These are phyloP conservation scores for Boletus reticulatus DNA, from an alignment of 768 basidiomycete genomes.

Conservation along the genomic window DNA sequence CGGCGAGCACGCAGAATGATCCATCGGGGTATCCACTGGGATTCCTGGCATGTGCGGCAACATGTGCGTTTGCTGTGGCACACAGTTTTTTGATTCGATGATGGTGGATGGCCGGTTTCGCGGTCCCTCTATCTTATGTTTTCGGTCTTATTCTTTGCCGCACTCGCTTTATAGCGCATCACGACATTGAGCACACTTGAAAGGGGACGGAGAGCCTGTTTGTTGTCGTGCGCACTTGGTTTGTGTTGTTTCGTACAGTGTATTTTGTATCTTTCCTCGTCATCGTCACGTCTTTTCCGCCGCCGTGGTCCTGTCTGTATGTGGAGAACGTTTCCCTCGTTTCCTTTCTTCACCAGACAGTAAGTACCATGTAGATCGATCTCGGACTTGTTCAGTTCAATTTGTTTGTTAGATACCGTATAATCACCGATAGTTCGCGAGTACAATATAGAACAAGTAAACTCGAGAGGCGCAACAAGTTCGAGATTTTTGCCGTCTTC, in stretches of 20 bases:
- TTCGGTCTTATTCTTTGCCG: not conserved
- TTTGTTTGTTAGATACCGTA: not conserved
- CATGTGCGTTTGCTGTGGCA: slow-evolving; percentile 60
- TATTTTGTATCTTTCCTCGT: not conserved
- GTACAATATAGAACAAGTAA: not conserved
- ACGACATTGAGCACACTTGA: not conserved
- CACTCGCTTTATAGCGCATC: not conserved
- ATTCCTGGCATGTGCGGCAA: slow-evolving; percentile 62
- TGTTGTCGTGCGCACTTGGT: not conserved
- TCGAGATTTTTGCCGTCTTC: too few species aligned
- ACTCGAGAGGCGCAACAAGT: too few species aligned
- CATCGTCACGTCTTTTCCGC: not conserved
- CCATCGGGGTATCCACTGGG: slow-evolving; percentile 75
- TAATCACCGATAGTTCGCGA: not conserved
- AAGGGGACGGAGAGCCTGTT: not conserved
- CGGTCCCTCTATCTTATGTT: not conserved
- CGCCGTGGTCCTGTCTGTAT: too few species aligned
- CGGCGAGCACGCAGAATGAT: slow-evolving; percentile 61
- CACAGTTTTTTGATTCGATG: slow-evolving; percentile 75
- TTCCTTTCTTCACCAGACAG: not conserved
- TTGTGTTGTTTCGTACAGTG: not conserved
- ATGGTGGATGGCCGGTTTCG: slow-evolving; percentile 38
- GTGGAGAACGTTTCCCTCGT: not conserved
- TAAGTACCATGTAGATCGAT: not conserved
- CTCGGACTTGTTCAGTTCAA: not conserved